Base-by-base conservation (phyloP, 2,329 filamentous ascomycete species). In the Huntiella abstrusa region DNA sequence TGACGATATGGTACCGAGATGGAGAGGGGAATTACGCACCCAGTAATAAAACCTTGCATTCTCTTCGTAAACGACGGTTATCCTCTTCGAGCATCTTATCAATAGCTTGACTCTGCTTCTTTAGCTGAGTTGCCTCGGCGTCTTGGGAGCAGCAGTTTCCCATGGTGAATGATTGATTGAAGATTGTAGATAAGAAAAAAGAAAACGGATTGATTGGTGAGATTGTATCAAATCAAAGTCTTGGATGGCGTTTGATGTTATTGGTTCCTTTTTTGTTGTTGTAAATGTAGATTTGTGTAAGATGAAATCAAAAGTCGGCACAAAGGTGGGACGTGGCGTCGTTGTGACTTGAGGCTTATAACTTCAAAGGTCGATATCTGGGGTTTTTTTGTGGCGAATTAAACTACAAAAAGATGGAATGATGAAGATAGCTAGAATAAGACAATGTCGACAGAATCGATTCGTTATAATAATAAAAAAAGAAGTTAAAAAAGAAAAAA, bases 11-110 rank as follows among this genome's bases (percentile, higher is more conserved):
- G 22, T 28, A 28, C 22, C 22, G 22, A 28, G 22, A 28, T 12
- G 7, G 4, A 22, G 7, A 4, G 1, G 12, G 28, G 13, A 10
- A 41, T n/a, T 32, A 43, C 75, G 53, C 76, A 96, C 91, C 91
- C 56, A 98, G 70, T 46, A 98, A 69, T 51, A 98, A 66, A 55
- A 98, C 96, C 68, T 98, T 98, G 84, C 91, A 96, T 81, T 98
- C 91, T 68, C 86, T 76, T 61, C 87, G 79, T 69, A 96, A 69
- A 62, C 83, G 76, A 63, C 84, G 85, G 45, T 86, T 92, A 63
- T 98, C 91, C 61, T 96, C 88, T 62, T 96, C 88, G 52, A 98
- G 71, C 57, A 76, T 80, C 64, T 82, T 83, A 65, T 98, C 91
- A 59, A 98, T 98, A 62, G 81, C 81, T 65, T 95, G 86, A 64